phyloP scores from a whole-genome alignment of 257 asterid species.

The Nicotiana tabacum region DNA sequence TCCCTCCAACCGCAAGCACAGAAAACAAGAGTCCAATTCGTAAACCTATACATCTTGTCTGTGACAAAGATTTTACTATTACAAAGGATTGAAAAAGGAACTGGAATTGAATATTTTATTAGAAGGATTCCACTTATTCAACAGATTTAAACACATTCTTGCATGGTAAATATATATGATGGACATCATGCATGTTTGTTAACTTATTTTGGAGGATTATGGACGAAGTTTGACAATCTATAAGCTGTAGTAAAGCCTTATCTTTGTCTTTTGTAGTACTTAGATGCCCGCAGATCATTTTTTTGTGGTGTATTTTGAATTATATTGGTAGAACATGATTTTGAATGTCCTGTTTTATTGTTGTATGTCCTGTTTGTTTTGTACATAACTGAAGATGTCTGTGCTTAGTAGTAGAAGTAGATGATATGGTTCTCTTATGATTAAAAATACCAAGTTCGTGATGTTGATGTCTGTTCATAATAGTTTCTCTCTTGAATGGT shows the following conservation, averaged over 20 bases:
- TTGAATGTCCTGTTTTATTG: too few relatives aligned
- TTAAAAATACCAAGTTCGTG: too few relatives aligned
- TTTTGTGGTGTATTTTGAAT: too few relatives aligned
- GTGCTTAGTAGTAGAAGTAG: too few relatives aligned
- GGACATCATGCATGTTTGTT: background rate
- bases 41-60: background rate
- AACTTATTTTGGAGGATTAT: background rate
- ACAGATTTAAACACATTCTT: background rate
- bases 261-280: too few relatives aligned
- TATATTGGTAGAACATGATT: too few relatives aligned
- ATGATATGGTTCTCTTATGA: too few relatives aligned
- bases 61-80: background rate
- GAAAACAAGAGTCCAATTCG: background rate
- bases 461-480: too few relatives aligned
- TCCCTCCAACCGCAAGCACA: conserved; percentile 77
- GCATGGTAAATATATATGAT: background rate
- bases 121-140: background rate
- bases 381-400: too few relatives aligned
- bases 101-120: background rate
- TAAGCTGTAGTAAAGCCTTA: background rate
- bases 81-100: background rate
- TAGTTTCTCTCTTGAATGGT: too few relatives aligned
- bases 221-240: background rate
- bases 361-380: too few relatives aligned
- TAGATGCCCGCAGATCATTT: too few relatives aligned